Evolutionary conservation across 176 grass and related monocot genomes (phyloP), one percentile per base, ranked within the genome.

Genomic region (Pharus latifolius): DNA sequence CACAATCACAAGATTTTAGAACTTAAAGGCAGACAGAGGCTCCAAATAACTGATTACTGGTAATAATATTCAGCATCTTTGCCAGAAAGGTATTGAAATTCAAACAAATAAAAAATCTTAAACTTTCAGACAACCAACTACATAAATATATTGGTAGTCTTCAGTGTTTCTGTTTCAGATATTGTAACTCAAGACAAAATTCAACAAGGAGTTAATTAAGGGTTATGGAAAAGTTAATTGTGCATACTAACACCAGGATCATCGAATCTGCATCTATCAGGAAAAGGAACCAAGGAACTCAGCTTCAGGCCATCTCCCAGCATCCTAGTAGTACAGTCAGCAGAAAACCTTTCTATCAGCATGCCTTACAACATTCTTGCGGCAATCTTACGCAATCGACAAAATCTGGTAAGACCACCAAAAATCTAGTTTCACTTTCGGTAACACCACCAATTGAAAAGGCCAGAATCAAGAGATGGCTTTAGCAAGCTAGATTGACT

Each of bases 391-490:
- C 25, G 74, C 10, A 47, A 51, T 17, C 12, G 1, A 40, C n/a
- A 23, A 30, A 11, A 50, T 58, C 60, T 27, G n/a, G n/a, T n/a
- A n/a, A 17, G 27, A 13, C 49, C 46, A n/a, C n/a, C n/a, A n/a
- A 80, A 77, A 46, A 57, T 9, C 65, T 69, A 35, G 47, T 69
- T 51, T 7, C 19, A 60, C 24, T 5, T 58, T 28, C 25, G 72
- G 49, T 22, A 72, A 10, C 35, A 46, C 20, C 25, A 28, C 15
- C 29, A 42, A 12, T 15, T 30, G 24, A 3, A 38, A 63, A 25
- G 32, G 41, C 44, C 32, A 43, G 15, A 23, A 78, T 30, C 49
- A 64, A 33, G 44, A 42, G 16, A 45, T 49, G 7, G 7, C 38
- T 28, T 18, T 24, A 73, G 25, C 12, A 20, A 31, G 55, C 11